A percentile compares a stretch with the other conserved stretches of the same genome.
Evolutionary conservation across 2,329 filamentous ascomycete genomes (phyloP).

Genomic region (Clonostachys solani): DNA sequence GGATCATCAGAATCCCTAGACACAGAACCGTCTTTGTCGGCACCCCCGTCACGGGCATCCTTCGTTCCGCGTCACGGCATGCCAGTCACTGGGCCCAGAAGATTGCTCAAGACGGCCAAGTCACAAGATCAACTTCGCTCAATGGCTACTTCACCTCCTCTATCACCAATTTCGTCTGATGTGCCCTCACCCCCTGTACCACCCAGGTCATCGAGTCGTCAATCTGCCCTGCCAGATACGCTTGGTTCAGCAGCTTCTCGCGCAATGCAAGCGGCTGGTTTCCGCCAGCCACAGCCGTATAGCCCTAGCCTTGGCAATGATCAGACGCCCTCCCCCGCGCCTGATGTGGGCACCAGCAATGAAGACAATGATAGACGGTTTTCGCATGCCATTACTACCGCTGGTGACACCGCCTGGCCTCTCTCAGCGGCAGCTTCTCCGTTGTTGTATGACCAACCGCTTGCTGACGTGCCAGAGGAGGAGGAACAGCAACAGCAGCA

Average conservation of each 20-base stretch:
- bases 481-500: constrained; percentile 35
- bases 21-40: constrained; percentile 15
- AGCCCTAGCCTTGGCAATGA: constrained; percentile 15
- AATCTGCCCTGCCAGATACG: too few species aligned
- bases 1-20: background rate
- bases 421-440: constrained; percentile 14
- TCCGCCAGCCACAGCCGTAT: constrained; percentile 40
- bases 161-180: too few species aligned
- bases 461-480: constrained; percentile 60
- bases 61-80: constrained; percentile 10
- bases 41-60: constrained; percentile 10
- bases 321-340: constrained; percentile 5
- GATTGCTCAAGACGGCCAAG: constrained; percentile 34
- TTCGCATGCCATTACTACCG: constrained; percentile 34
- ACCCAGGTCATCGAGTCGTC: too few species aligned
- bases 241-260: too few species aligned
- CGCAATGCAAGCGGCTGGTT: constrained; percentile 18
- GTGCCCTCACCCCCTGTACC: too few species aligned
- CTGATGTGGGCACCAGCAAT: too few species aligned
- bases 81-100: constrained; percentile 18
- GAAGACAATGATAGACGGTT: constrained; percentile 13
- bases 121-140: constrained; percentile 38
- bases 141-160: too few species aligned
- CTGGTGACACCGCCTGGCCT: constrained; percentile 38
- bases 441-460: constrained; percentile 31